Base-by-base conservation (phyloP, 768 basidiomycete species). In the Tylopilus cervinicoccineus region DNA sequence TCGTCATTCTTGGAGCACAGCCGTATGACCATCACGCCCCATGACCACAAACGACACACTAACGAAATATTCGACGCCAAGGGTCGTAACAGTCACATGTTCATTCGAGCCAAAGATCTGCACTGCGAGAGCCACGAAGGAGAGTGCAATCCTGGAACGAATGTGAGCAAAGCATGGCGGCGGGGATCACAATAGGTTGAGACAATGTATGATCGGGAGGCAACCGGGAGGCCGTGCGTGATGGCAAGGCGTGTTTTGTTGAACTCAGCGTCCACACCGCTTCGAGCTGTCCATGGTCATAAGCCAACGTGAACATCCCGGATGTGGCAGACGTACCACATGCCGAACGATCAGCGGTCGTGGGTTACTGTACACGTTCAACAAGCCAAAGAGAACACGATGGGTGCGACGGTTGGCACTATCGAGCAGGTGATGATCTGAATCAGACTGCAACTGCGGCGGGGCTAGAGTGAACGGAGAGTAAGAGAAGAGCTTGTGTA, bases 191-290 rank as follows among this genome's bases (percentile, higher is more conserved):
- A 14, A 5, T 4, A 24, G 16, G 19, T 11, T 1, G 5, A 39
- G 11, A 32, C 10, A 26, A 54, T 47, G 10, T 44, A 58, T 52
- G 57, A 55, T 48, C 56, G 48, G 6, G 36, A 44, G 6, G 56
- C 52, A 4, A 47, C 29, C 0, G 56, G 57, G 9, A 58, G 52
- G 32, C 56, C 42, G 23, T 57, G 56, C 9, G 47, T 53, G 23
- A 58, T 54, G 5, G 56, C 47, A 32, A 57, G 40, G 5, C 45
- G 33, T 0, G 41, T 20, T 36, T 29, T 5, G 27, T 31, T n/a
- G 45, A 34, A 17, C 28, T 36, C 20, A 57, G 33, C 1, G 34
- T 39, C 38, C 27, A 26, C 47, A 58, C 37, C 11, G 32, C 29
- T 13, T 44, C 29, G 6, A 38, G 22, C 55, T 58, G 28, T 40